phyloP scores from a whole-genome alignment of 805 yeast genomes.

The Tetrapisispora namnaoensis region DNA sequence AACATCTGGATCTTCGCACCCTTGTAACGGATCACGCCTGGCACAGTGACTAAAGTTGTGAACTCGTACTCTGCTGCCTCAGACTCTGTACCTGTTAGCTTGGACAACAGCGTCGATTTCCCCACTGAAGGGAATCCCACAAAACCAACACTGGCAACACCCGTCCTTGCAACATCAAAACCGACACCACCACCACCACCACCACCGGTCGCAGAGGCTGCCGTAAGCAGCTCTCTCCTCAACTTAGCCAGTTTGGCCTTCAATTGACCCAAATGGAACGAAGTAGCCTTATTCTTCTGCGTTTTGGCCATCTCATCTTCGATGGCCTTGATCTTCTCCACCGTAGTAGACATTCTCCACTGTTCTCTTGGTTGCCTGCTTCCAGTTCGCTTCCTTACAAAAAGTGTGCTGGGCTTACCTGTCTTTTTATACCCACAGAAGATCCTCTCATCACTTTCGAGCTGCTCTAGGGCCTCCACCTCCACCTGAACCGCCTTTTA shows the following conservation, averaged over 20 bases:
- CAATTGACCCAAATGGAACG: constrained; percentile 92
- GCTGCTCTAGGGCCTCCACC: background rate
- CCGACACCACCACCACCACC: constrained; percentile 93
- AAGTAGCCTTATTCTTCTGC: constrained; percentile 96
- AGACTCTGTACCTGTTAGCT: constrained; percentile 90
- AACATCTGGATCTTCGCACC: constrained; percentile 97
- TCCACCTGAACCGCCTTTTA: background rate
- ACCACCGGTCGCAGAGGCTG: constrained; percentile 62
- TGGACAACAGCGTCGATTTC: constrained; percentile 73
- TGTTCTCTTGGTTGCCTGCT: too few relatives aligned
- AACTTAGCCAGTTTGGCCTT: constrained; percentile 94
- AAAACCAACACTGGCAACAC: constrained; percentile 94
- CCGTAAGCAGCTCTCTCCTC: constrained; percentile 80
- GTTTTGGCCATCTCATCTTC: constrained; percentile 98
- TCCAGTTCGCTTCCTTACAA: too few relatives aligned
- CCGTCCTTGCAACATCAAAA: constrained; percentile 97
- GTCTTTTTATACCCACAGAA: too few relatives aligned
- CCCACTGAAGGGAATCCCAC: constrained; percentile 96
- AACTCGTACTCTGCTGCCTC: constrained; percentile 98
- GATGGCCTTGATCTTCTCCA: constrained; percentile 71
- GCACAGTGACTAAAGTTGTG: constrained; percentile 94
- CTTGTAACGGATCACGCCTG: constrained; percentile 89
- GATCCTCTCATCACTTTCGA: too few relatives aligned
- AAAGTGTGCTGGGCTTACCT: too few relatives aligned
- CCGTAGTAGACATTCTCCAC: constrained; percentile 57